Evolutionary conservation across 2,329 filamentous ascomycete genomes (phyloP).

Genomic region (Alternaria incomplexa): DNA sequence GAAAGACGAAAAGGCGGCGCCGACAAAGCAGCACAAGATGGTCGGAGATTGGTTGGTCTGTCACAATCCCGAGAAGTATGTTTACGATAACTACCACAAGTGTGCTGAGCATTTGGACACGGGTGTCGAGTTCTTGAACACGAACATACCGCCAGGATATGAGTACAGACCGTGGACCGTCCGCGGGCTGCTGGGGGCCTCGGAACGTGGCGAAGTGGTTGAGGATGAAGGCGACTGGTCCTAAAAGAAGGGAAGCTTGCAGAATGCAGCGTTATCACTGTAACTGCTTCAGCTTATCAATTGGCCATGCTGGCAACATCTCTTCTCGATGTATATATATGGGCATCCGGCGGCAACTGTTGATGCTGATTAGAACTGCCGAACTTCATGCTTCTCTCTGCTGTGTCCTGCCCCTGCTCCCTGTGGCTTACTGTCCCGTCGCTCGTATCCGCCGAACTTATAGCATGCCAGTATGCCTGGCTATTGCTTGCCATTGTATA

Average conservation of each 20-base stretch:
- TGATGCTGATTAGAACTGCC: constrained; percentile 52
- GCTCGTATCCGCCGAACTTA: constrained; percentile 50
- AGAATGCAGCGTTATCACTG: background rate
- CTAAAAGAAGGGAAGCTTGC: background rate
- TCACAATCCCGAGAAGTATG: constrained; percentile 13
- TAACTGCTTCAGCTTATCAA: constrained; percentile 1
- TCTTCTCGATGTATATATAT: constrained; percentile 33
- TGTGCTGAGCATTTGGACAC: background rate
- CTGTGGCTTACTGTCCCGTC: constrained; percentile 43
- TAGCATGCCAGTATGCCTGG: constrained; percentile 55
- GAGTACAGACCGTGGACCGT: constrained; percentile 4
- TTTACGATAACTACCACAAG: constrained; percentile 8
- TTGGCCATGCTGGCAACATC: constrained; percentile 33
- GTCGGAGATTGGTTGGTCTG: constrained; percentile 8
- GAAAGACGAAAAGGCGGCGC: background rate
- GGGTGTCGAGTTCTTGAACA: constrained; percentile 5
- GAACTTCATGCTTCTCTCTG: constrained; percentile 50
- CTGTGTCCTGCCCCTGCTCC: constrained; percentile 48
- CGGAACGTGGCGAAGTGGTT: constrained; percentile 1
- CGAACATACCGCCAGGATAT: constrained; percentile 3
- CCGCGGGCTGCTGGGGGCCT: background rate
- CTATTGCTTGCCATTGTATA: constrained; percentile 53
- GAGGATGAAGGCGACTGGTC: constrained; percentile 1
- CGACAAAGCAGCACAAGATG: constrained; percentile 3
- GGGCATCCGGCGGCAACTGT: constrained; percentile 29